Base-by-base conservation (phyloP, 306 rosid genomes). In the Chamaecrista fasciculata region DNA sequence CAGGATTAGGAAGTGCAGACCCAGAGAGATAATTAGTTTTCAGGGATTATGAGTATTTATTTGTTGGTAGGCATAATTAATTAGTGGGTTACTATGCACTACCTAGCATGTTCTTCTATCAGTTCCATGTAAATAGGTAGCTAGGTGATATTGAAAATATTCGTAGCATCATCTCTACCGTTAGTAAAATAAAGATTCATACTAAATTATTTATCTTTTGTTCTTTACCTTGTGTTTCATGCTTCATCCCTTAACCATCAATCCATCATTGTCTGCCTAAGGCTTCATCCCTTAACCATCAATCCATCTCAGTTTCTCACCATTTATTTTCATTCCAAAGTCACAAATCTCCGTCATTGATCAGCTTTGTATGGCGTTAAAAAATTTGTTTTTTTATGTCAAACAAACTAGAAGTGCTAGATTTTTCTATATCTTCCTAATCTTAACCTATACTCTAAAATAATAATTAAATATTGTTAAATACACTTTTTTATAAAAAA, bases 1-100 rank as follows among this genome's bases (percentile, higher is more conserved):
- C 76, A 82, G 96, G 80, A 75, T 95, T 65, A 85, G 89, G 76
- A 84, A 84, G 73, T 91, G 99, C 83, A 83, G 91, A 31, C 80
- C 79, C 47, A 50, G 44, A 37, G 95, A 95, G 80, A 78, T 87
- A 40, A 72, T 87, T 51, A 73, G 89, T 15, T 42, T 66, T 1
- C 85, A 88, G 85, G 65, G 71, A 73, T 73, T 16, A 58, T 51
- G 39, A 53, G 36, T 62, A 71, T 60, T 62, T 40, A 61, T 62
- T 61, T 31, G 52, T 20, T 1, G 66, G 73, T 52, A 62, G 67
- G 5, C 34, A 29, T 29, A 29, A 29, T 29, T 29, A 49, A 51
- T 67, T 34, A 29, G 67, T 50, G 62, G 49, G 49, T 72, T 62
- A 52, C 36, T 62, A 24, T 26, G 16, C 11, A 39, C 6, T 23